Base-by-base conservation (phyloP, 352 stramenopile species). In the Chrysophaeum taylorii region DNA sequence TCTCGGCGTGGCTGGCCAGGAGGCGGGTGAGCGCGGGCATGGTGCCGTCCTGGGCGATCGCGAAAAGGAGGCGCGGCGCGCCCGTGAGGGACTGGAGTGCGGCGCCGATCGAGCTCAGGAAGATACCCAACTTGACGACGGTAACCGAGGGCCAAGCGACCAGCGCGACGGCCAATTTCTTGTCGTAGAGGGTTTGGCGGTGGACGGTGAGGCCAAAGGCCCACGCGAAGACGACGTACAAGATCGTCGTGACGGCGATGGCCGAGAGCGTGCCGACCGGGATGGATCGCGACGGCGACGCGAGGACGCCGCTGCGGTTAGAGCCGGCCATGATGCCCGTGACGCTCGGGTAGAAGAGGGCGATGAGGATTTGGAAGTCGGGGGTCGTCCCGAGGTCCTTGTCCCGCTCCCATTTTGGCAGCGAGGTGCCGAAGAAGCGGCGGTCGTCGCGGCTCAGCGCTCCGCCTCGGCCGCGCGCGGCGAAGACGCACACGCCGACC, bases 311-410 rank as follows among this genome's bases (percentile, higher is more conserved):
- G 14, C 64, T 82, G 15, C 81, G 78, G 68, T 84, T 86, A 16
- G 80, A 82, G 9, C 85, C 85, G 15, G 82, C 73, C 79, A 92
- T 85, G 66, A 91, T 89, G 35, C 85, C 85, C 48, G 85, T 91
- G 15, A 88, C 84, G 54, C 73, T 83, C 4, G 85, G 85, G 70
- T 89, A 90, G 43, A 90, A 86, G 23, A 91, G 54, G 5, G 84
- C 80, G 31, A 91, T 71, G 36, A 88, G 79, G 15, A 62, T 80
- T 31, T 74, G 83, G 69, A 91, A 85, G 23, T 68, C 77, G 0
- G 83, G 83, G 4, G 74, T 84, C 38, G 84, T 61, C 57, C 80
- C 80, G 1, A 83, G 88, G 41, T 81, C 79, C 2, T 82, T 75
- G 73, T 91, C 84, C 37, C 70, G 53, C 53, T 81, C 70, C 73